Evolutionary conservation across 495 filamentous ascomycete genomes (phyloP).

Genomic region (Astrocystis sublimbata): DNA sequence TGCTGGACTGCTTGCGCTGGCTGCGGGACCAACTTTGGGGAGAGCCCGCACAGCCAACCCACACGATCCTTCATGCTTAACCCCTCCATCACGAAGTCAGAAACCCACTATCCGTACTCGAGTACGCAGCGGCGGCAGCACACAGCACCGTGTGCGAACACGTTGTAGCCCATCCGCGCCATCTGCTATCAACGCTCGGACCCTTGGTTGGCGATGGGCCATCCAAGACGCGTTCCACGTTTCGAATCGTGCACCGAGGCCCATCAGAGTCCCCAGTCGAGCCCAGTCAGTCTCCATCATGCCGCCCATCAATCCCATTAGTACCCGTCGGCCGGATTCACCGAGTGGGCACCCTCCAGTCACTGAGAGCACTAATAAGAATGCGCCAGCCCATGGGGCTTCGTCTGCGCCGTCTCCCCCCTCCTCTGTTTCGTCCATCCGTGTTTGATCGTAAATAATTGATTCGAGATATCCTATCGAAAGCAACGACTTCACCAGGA

Average conservation of each 20-base stretch:
- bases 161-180: neutral
- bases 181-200: conserved; percentile 10
- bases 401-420: neutral
- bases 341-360: neutral
- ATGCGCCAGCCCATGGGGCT: neutral
- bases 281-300: no score
- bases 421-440: neutral
- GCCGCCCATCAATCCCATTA: no score
- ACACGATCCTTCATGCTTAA: no score
- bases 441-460: no score
- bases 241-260: conserved; percentile 9
- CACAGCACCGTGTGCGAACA: neutral
- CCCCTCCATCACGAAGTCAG: no score
- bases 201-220: neutral
- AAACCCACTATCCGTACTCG: no score
- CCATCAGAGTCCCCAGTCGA: no score
- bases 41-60: no score
- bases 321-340: conserved; percentile 3
- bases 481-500: neutral
- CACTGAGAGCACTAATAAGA: neutral
- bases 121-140: no score
- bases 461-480: neutral
- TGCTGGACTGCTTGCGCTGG: no score
- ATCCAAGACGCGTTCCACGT: conserved; percentile 4
- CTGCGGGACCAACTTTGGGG: no score